Conservation (phyloP, 2,329 filamentous ascomycete species). For the Lecanosticta acicola region DNA sequence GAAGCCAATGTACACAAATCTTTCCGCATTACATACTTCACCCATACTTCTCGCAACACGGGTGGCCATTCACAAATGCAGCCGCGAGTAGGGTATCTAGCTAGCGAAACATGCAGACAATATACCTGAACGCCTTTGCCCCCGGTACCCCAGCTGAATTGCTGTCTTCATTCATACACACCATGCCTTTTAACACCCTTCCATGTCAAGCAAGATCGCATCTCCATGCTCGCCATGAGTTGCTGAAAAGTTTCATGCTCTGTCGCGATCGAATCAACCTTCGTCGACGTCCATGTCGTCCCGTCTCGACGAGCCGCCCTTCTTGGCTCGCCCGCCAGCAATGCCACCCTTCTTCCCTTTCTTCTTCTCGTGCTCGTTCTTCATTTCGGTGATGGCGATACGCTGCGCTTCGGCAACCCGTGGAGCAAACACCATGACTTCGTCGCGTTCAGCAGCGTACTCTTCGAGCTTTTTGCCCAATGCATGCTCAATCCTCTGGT, state of each 20-base stretch:
- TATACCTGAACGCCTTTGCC: too few relatives aligned
- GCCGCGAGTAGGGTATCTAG: neutral
- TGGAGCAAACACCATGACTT: constrained; percentile 74
- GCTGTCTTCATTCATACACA: too few relatives aligned
- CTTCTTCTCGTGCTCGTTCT: constrained; percentile 65
- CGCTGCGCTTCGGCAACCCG: constrained; percentile 80
- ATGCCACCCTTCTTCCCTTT: constrained; percentile 49
- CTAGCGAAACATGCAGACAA: neutral
- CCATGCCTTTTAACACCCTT: too few relatives aligned
- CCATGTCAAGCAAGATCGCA: too few relatives aligned
- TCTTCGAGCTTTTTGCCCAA: constrained; percentile 70
- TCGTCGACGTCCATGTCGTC: constrained; percentile 73
- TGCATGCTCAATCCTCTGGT: constrained; percentile 72
- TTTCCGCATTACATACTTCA: neutral
- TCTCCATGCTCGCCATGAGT: too few relatives aligned
- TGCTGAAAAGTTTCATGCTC: too few relatives aligned
- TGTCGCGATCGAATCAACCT: constrained; percentile 35
- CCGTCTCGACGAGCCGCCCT: constrained; percentile 43
- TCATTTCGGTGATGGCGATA: constrained; percentile 74
- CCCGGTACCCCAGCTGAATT: too few relatives aligned
- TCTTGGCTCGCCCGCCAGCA: constrained; percentile 46
- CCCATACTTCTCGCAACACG: neutral
- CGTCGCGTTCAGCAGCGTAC: constrained; percentile 67
- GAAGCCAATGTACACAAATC: neutral
- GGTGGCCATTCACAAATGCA: neutral